Base-by-base conservation (phyloP, 2,329 filamentous ascomycete species). In the Mariannaea elegans region DNA sequence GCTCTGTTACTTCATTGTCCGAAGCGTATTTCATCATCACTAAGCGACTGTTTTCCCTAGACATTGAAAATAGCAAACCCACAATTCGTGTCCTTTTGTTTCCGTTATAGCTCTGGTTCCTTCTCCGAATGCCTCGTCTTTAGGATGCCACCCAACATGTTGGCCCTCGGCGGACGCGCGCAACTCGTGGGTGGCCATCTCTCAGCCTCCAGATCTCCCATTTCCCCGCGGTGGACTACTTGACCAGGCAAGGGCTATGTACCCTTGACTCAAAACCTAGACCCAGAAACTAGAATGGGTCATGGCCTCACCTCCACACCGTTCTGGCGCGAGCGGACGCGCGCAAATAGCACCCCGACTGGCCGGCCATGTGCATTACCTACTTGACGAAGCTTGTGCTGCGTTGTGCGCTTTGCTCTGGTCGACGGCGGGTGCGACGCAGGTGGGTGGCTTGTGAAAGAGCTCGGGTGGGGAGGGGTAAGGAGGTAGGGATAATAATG, bases 381-480 rank as follows among this genome's bases (percentile, higher is more conserved):
- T 29, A 23, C 24, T 34, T 44, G 46, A 18, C 18, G 14, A n/a
- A 21, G 38, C 38, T 19, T 4, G 38, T 23, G 18, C 19, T 13
- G 31, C 32, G 32, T 46, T 12, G 31, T 54, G 44, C 51, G 31
- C 45, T 46, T 39, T 10, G 38, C 16, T 3, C 21, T 45, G 41
- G 21, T 29, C n/a, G 45, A 42, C 42, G 32, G 39, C 51, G 29
- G 39, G 47, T 21, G 55, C 55, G 46, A 56, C 38, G 41, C 32
- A 41, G 55, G 55, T 39, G 54, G 46, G 46, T 29, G 45, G 45
- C 29, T 46, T 12, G 32, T 51, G 48, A 27, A 12, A 27, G 44
- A 53, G 49, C 56, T 59, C 56, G 29, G 44, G 56, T 49, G 56
- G 49, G 36, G 56, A 59, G 56, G 56, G 56, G 56, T 53, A 59